Base-by-base conservation (phyloP, 208 protist species). In the Leishmania lainsoni region DNA sequence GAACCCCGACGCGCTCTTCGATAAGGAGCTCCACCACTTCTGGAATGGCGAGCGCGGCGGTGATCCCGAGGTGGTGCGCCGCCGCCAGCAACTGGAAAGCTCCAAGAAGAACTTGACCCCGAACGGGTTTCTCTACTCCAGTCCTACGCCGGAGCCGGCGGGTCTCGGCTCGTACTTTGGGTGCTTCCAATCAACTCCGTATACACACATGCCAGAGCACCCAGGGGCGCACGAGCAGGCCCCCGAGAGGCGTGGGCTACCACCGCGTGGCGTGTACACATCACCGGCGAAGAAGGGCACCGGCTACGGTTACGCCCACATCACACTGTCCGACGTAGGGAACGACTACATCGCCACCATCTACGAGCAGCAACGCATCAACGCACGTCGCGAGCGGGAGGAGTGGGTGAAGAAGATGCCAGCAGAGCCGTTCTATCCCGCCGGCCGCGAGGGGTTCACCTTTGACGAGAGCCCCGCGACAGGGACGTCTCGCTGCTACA, bases 121-220 rank as follows among this genome's bases (percentile, higher is more conserved):
- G 5, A 96, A 90, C 68, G 95, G 94, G n/a, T 98, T 98, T 54
- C 66, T 87, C 20, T 92, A 89, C 83, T 77, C 89, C 39, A 84
- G 84, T 20, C 93, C 89, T 0, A 78, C 91, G 8, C 68, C 86
- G 35, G 84, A 89, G 48, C 84, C 84, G 5, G 83, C 84, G 6
- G 95, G 95, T 8, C 87, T 97, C 16, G 95, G 95, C 45, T 94
- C 91, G 26, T 96, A 98, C 89, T 98, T 87, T 79, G 95, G 95
- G 22, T 90, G 88, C 81, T 88, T 98, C 61, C 86, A 94, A 72
- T 72, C 74, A 45, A 87, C 81, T 0, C 92, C 93, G 12, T 88
- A 89, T 68, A 73, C 83, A 35, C 90, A 95, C 83, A 89, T 94
- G 29, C 85, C 93, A 22, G 85, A 90, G 70, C 78, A 91, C 66